These are phyloP conservation scores for Paramecium primaurelia DNA, from an alignment of 73 alveolate species.

Conservation along the genomic window DNA sequence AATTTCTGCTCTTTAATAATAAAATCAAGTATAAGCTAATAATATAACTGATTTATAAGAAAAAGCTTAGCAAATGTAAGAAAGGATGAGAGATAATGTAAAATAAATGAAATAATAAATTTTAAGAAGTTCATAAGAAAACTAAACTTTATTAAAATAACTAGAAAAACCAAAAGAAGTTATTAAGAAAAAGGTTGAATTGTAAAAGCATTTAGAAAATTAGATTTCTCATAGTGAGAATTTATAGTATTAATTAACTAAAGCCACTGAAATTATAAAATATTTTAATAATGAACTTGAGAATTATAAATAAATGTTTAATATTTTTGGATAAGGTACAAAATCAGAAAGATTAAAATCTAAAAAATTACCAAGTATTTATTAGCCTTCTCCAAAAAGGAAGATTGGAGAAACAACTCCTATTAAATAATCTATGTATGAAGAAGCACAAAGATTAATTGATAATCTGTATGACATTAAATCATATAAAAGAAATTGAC, in stretches of 20 bases:
- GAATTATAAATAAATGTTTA: not conserved
- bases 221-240: not conserved
- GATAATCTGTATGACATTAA: not conserved
- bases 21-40: not conserved
- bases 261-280: not conserved
- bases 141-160: not conserved
- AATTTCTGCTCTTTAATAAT: not conserved
- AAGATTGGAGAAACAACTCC: not conserved
- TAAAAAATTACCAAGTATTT: not conserved
- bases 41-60: not conserved
- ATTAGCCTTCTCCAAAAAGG: not conserved
- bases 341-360: not conserved
- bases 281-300: constrained; percentile 8
- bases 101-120: not conserved
- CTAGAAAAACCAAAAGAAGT: not conserved
- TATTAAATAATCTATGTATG: not conserved
- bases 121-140: not conserved
- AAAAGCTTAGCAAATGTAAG: not conserved
- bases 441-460: not conserved
- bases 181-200: not conserved
- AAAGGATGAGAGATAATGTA: not conserved
- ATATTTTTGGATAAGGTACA: not conserved
- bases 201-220: not conserved
- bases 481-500: not conserved
- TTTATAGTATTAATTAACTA: not conserved